Conservation (phyloP, 495 filamentous ascomycete genomes). For the Aspergillus heteromorphus region DNA sequence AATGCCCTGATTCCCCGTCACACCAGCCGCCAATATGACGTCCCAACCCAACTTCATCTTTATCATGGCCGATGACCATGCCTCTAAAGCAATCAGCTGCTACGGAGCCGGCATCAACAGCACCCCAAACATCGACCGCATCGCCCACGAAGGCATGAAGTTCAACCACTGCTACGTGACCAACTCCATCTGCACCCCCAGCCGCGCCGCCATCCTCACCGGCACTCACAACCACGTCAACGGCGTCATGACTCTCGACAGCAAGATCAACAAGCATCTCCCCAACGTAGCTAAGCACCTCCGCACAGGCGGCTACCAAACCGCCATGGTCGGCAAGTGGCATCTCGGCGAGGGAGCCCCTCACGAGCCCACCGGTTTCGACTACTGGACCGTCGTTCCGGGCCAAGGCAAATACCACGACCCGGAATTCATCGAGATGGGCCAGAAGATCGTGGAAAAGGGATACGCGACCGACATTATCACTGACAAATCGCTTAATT, state of each 20-base stretch:
- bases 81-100: slow-evolving; percentile 35
- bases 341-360: slow-evolving; percentile 36
- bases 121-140: slow-evolving; percentile 38
- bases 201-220: slow-evolving; percentile 36
- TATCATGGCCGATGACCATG: slow-evolving; percentile 46
- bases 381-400: slow-evolving; percentile 36
- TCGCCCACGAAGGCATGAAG: slow-evolving; percentile 39
- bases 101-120: slow-evolving; percentile 40
- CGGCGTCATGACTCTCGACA: slow-evolving; percentile 36
- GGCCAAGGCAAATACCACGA: slow-evolving; percentile 40
- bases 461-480: slow-evolving; percentile 24
- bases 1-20: not conserved
- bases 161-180: slow-evolving; percentile 46
- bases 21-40: not conserved
- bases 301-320: slow-evolving; percentile 34
- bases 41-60: slow-evolving; percentile 39
- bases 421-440: slow-evolving; percentile 30
- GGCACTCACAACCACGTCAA: slow-evolving; percentile 44
- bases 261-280: slow-evolving; percentile 35
- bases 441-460: slow-evolving; percentile 13
- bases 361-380: slow-evolving; percentile 39
- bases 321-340: slow-evolving; percentile 43
- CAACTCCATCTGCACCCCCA: slow-evolving; percentile 42
- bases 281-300: slow-evolving; percentile 41
- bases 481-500: slow-evolving; percentile 31